Evolutionary conservation across 2,329 filamentous ascomycete genomes (phyloP).

Genomic region (Zymoseptoria passerinii): DNA sequence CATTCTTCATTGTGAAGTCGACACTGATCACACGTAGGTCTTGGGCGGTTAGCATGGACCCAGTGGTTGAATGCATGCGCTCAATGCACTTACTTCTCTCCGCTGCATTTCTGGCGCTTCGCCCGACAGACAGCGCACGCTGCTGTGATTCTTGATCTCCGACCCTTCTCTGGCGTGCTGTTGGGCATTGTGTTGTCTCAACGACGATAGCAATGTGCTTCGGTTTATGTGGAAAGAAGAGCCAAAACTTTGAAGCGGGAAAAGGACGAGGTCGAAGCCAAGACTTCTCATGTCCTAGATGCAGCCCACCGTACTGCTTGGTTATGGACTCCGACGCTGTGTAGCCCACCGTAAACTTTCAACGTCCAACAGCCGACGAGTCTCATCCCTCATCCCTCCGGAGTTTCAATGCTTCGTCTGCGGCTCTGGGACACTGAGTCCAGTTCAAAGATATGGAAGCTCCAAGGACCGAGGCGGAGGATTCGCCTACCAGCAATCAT

Average conservation of each 20-base stretch:
- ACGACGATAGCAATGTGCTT: not conserved
- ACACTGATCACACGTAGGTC: conserved; percentile 17
- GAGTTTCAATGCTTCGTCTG: not conserved
- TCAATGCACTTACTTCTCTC: conserved; percentile 9
- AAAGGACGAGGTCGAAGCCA: not conserved
- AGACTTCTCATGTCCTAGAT: not conserved
- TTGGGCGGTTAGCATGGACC: not conserved
- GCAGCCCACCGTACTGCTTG: too few species aligned
- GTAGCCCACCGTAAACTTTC: not conserved
- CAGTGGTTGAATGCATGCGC: not conserved
- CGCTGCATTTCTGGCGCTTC: conserved; percentile 18
- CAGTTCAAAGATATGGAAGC: not conserved
- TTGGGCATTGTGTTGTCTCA: conserved; percentile 6
- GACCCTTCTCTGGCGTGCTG: conserved; percentile 10
- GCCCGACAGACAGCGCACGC: conserved; percentile 18
- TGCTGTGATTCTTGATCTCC: conserved; percentile 17
- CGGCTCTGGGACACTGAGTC: not conserved
- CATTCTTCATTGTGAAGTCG: conserved; percentile 18
- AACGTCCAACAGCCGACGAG: not conserved
- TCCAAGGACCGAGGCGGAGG: conserved; percentile 7
- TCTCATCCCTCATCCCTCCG: not conserved
- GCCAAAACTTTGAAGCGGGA: not conserved
- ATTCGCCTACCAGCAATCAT: conserved; percentile 15
- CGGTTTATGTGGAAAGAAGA: conserved; percentile 1
- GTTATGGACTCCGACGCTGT: too few species aligned